These are phyloP conservation scores for Saturnispora zaruensis DNA, from an alignment of 805 yeast genomes.

Conservation along the genomic window DNA sequence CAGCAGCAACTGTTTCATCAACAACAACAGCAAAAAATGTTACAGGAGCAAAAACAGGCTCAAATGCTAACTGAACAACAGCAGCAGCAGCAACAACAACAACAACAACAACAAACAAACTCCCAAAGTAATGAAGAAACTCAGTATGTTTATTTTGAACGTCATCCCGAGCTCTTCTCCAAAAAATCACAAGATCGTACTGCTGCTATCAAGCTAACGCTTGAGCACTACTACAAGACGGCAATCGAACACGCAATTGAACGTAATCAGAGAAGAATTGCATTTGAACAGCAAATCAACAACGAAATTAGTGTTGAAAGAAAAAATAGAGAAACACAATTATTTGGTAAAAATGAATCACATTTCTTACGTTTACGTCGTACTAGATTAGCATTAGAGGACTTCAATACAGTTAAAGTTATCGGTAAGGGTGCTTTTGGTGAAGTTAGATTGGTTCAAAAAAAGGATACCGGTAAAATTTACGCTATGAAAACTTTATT, in stretches of 20 bases:
- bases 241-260: slow-evolving; percentile 90
- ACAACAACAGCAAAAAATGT: slow-evolving; percentile 14
- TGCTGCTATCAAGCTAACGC: slow-evolving; percentile 68
- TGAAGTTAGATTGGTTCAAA: slow-evolving; percentile 90
- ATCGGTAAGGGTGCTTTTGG: slow-evolving; percentile 98
- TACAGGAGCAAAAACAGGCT: slow-evolving; percentile 21
- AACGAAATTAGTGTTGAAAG: slow-evolving; percentile 79
- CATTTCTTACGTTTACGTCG: slow-evolving; percentile 78
- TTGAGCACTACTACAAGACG: slow-evolving; percentile 79
- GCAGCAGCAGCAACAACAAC: slow-evolving; percentile 7
- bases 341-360: slow-evolving; percentile 82
- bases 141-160: slow-evolving; percentile 63
- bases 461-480: slow-evolving; percentile 82
- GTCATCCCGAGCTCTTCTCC: slow-evolving; percentile 75
- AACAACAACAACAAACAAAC: slow-evolving; percentile 14
- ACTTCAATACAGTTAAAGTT: slow-evolving; percentile 81
- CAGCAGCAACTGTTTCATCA: slow-evolving; percentile 13
- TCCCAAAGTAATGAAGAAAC: slow-evolving; percentile 14
- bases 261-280: slow-evolving; percentile 85
- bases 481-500: slow-evolving; percentile 90
- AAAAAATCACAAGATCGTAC: slow-evolving; percentile 74
- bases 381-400: slow-evolving; percentile 74
- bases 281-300: slow-evolving; percentile 64
- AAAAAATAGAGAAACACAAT: slow-evolving; percentile 68
- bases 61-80: not conserved